phyloP scores from a whole-genome alignment of 73 alveolate genomes.

The Paramecium pentaurelia region DNA sequence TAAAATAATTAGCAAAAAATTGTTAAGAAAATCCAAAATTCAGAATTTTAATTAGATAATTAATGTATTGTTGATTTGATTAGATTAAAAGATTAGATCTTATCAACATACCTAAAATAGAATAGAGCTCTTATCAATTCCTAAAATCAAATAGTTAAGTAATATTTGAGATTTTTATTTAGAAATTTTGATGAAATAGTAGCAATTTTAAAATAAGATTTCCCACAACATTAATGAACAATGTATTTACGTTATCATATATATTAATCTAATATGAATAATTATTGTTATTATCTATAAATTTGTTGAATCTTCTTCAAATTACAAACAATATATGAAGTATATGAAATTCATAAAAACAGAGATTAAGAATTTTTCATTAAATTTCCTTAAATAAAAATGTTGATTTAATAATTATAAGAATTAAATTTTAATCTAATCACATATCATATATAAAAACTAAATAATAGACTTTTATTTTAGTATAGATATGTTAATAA shows the following conservation, averaged over 20 bases:
- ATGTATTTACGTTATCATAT: not conserved
- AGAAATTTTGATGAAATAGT: conserved; percentile 13
- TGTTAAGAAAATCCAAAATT: not conserved
- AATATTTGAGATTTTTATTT: not conserved
- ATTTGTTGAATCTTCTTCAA: not conserved
- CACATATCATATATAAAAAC: too few relatives aligned
- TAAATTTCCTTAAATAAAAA: too few relatives aligned
- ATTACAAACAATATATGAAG: too few relatives aligned
- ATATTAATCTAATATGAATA: not conserved
- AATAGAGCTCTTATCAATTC: not conserved
- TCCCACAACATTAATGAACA: not conserved
- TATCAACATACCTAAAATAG: not conserved
- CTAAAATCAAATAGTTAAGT: not conserved
- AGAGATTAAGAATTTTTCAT: too few relatives aligned
- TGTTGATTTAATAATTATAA: too few relatives aligned
- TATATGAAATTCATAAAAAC: too few relatives aligned
- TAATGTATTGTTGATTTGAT: not conserved
- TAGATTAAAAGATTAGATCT: not conserved
- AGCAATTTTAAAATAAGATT: not conserved
- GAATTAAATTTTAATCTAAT: too few relatives aligned
- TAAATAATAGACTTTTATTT: too few relatives aligned
- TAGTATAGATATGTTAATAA: too few relatives aligned
- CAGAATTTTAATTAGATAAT: not conserved
- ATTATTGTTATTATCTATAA: not conserved
- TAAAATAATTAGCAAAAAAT: not conserved